phyloP scores from a whole-genome alignment of 2,329 filamentous ascomycete species.

The Gaeumannomyces tritici region DNA sequence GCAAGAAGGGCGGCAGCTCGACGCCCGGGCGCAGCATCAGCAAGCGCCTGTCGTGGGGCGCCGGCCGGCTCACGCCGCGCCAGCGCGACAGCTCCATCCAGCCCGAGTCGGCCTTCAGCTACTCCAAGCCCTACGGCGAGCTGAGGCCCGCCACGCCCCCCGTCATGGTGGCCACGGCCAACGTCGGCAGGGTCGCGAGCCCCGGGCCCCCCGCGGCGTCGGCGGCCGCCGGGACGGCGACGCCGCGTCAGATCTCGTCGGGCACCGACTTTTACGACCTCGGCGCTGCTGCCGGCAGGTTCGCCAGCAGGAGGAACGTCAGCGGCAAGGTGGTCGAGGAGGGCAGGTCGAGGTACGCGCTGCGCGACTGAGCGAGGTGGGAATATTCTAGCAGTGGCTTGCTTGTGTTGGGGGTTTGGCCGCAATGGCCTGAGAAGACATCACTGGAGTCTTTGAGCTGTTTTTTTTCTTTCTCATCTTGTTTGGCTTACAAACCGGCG shows the following conservation, averaged over 20 bases:
- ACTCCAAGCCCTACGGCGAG: slow-evolving; percentile 48
- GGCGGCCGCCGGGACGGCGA: not conserved
- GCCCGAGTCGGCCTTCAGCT: slow-evolving; percentile 36
- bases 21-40: not conserved
- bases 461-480: not conserved
- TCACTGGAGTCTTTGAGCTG: not conserved
- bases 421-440: too few relatives aligned
- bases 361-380: not conserved
- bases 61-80: slow-evolving; percentile 5
- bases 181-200: not conserved
- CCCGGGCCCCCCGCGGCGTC: slow-evolving; percentile 16
- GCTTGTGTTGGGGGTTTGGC: not conserved
- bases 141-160: slow-evolving; percentile 44
- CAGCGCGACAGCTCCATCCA: slow-evolving; percentile 39
- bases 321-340: slow-evolving; percentile 69
- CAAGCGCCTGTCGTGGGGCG: slow-evolving; percentile 2
- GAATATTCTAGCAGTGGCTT: not conserved
- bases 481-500: not conserved
- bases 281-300: slow-evolving; percentile 10
- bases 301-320: slow-evolving; percentile 46
- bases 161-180: slow-evolving; percentile 33
- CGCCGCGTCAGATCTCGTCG: slow-evolving; percentile 43
- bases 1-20: slow-evolving; percentile 5
- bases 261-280: slow-evolving; percentile 44
- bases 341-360: slow-evolving; percentile 25